Percentiles rank a stretch among this genome's conserved stretches.
Evolutionary conservation across 2,329 filamentous ascomycete genomes (phyloP).

Genomic region (Metarhizium sp.): DNA sequence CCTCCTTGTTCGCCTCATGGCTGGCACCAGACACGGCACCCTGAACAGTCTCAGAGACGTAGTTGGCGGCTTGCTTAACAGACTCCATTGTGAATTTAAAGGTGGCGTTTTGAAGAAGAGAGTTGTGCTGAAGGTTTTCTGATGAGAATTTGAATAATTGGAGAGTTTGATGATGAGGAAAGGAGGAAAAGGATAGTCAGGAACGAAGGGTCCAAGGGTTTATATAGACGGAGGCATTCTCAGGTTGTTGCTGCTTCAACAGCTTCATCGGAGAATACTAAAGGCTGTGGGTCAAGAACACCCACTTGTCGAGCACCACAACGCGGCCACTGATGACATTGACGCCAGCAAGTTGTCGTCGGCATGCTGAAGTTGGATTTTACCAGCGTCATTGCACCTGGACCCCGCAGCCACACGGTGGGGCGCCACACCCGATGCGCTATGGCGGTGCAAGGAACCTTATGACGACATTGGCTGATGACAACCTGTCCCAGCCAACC

Average conservation of each 20-base stretch:
- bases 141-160: background rate
- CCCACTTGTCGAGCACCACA: background rate
- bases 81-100: slow-evolving; percentile 36
- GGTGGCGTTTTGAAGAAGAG: slow-evolving; percentile 7
- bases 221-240: background rate
- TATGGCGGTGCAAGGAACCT: background rate
- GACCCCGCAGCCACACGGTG: slow-evolving; percentile 1
- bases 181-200: background rate
- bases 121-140: slow-evolving; percentile 4
- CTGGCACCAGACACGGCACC: slow-evolving; percentile 43
- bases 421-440: background rate
- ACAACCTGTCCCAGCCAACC: background rate
- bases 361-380: background rate
- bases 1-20: slow-evolving; percentile 64
- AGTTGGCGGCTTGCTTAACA: slow-evolving; percentile 55
- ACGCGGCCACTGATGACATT: background rate
- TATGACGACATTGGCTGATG: slow-evolving; percentile 2
- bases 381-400: background rate
- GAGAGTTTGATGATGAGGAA: background rate
- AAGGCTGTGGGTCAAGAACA: background rate
- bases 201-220: background rate
- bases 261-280: background rate
- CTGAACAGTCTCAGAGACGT: slow-evolving; percentile 58
- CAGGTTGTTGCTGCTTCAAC: background rate
- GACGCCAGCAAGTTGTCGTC: background rate